Base-by-base conservation (phyloP, 2,329 filamentous ascomycete genomes). In the Dothideomycetes sp. region DNA sequence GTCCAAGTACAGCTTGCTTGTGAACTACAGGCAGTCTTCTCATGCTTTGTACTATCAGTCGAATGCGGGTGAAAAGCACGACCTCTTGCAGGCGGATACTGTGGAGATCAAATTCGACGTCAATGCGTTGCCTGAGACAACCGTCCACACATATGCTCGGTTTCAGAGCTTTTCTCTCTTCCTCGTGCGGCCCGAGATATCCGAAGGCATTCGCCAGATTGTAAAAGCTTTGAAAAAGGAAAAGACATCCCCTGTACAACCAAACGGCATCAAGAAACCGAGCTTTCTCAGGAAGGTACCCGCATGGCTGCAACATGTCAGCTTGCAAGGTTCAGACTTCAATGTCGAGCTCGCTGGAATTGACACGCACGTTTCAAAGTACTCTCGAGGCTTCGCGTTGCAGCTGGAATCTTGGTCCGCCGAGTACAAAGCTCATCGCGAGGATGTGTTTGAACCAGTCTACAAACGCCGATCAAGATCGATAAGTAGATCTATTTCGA, bases 1-100 rank as follows among this genome's bases (percentile, higher is more conserved):
- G 24, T 65, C 87, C 3, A 84, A 95, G 55, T 98, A 98, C 60
- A 85, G 84, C 4, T 65, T 98, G 1, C 78, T 79, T 11, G 86
- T 87, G 1, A 82, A 84, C 3, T 78, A 93, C 56, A 75, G 91
- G 34, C 68, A 96, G 42, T 81, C 89, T 46, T 84, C 85, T 1
- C 87, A 95, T 56, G 77, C 86, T 47, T 71, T 98, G 1, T 98
- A 96, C 59, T 98, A 98, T 56, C 93, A 95, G 55, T 94, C 87
- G 1, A 80, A 82, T 16, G 75, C 78, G 8, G 84, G 87, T 4
- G 77, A 79, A 44, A 81, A 86, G 37, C 89, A 94, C 53, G 86
- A 94, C 52, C 69, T 98, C 4, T 72, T 96, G 3, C 78, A 87
- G 27, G 93, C 83, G 0, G 89, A 98, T 53, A 83, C 80, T 2